Evolutionary conservation across 2,329 filamentous ascomycete genomes (phyloP).

Genomic region (Colletotrichum falcatum): DNA sequence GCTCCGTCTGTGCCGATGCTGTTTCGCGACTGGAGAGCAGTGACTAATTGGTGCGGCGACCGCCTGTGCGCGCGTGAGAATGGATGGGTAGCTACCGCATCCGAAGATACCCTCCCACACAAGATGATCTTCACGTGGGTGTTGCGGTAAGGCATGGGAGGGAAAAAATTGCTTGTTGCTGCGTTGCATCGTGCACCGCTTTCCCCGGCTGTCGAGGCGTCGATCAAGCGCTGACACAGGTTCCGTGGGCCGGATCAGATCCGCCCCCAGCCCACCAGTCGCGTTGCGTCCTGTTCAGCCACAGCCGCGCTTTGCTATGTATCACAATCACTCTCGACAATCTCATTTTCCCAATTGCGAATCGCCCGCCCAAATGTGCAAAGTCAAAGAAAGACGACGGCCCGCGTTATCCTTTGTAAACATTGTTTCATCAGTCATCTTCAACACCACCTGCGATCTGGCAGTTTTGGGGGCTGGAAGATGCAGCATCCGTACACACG

Average conservation of each 20-base stretch:
- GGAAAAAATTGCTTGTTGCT: slow-evolving; percentile 3
- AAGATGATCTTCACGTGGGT: slow-evolving; percentile 32
- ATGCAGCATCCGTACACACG: not conserved
- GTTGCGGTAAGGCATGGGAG: slow-evolving; percentile 1
- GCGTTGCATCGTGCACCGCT: not conserved
- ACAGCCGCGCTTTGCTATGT: not conserved
- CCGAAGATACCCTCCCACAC: slow-evolving; percentile 8
- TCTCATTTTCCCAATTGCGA: not conserved
- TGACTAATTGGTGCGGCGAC: not conserved
- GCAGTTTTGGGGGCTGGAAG: not conserved
- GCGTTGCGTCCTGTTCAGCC: not conserved
- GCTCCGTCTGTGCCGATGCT: slow-evolving; percentile 7
- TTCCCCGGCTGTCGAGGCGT: slow-evolving; percentile 6
- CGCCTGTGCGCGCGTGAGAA: not conserved
- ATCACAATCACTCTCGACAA: slow-evolving; percentile 2
- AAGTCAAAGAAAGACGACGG: slow-evolving; percentile 27
- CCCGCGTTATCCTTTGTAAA: slow-evolving; percentile 18
- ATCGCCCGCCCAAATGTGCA: not conserved
- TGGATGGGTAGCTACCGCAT: slow-evolving; percentile 36
- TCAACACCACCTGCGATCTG: not conserved
- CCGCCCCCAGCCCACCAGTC: slow-evolving; percentile 2
- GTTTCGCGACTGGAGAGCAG: slow-evolving; percentile 7
- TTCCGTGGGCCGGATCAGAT: slow-evolving; percentile 12
- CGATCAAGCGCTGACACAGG: slow-evolving; percentile 15
- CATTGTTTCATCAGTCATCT: slow-evolving; percentile 14